phyloP scores from a whole-genome alignment of 148 eudicot species.

The Arctostaphylos glauca region DNA sequence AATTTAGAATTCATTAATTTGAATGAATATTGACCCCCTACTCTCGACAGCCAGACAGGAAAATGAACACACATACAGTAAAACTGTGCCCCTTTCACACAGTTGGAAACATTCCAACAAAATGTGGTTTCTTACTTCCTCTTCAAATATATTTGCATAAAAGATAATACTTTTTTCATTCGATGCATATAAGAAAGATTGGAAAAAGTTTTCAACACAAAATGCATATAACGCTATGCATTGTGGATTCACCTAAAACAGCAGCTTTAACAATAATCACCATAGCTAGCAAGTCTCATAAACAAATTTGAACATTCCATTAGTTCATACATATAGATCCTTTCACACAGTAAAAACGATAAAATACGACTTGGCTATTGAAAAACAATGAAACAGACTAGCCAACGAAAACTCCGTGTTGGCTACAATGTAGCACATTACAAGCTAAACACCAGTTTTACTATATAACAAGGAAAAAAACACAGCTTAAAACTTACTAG shows the following conservation, averaged over 20 bases:
- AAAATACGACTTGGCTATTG: not conserved
- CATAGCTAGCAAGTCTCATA: not conserved
- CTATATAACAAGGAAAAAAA: not conserved
- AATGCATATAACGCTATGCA: not conserved
- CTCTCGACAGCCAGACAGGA: too few relatives aligned
- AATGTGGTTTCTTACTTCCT: too few relatives aligned
- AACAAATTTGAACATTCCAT: not conserved
- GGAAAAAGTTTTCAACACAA: too few relatives aligned
- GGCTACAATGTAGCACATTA: not conserved
- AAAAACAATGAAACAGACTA: not conserved
- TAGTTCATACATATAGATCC: not conserved
- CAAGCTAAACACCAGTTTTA: conserved; percentile 2
- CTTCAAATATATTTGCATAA: too few relatives aligned
- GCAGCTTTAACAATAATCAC: not conserved
- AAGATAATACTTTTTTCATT: too few relatives aligned
- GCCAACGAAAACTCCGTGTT: not conserved
- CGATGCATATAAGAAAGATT: too few relatives aligned
- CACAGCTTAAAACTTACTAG: not conserved
- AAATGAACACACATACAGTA: too few relatives aligned
- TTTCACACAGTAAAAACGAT: not conserved
- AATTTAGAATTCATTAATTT: too few relatives aligned
- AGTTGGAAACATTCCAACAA: too few relatives aligned
- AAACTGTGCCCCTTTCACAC: too few relatives aligned
- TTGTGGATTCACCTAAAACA: not conserved
- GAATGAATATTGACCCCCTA: too few relatives aligned